These are phyloP conservation scores for Arthrocladium fulminans DNA, from an alignment of 2,329 filamentous ascomycete species.

Conservation along the genomic window DNA sequence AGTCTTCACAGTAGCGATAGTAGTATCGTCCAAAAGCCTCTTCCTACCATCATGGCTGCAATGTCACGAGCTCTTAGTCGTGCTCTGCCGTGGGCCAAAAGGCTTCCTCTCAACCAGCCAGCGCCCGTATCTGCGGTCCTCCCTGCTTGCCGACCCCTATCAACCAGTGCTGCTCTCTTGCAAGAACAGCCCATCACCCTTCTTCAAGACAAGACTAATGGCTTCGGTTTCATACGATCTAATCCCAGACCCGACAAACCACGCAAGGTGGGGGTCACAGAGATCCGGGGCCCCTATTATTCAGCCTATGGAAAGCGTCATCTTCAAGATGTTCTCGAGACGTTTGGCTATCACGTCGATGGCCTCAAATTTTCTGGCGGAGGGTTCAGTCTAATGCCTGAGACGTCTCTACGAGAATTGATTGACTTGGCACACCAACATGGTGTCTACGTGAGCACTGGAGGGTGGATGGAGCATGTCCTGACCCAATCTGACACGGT, in stretches of 20 bases:
- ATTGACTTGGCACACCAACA: slow-evolving; percentile 43
- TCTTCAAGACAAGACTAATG: slow-evolving; percentile 42
- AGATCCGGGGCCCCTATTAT: slow-evolving; percentile 50
- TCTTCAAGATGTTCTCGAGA: slow-evolving; percentile 45
- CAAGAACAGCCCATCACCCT: slow-evolving; percentile 27
- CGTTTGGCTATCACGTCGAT: slow-evolving; percentile 48
- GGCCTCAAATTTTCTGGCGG: slow-evolving; percentile 48
- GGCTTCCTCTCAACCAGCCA: neutral
- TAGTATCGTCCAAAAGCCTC: no score
- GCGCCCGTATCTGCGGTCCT: neutral
- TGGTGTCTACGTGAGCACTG: slow-evolving; percentile 47
- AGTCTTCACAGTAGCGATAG: neutral
- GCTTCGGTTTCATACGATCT: slow-evolving; percentile 44
- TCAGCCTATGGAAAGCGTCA: slow-evolving; percentile 47
- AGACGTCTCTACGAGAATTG: slow-evolving; percentile 38
- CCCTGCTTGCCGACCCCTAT: neutral
- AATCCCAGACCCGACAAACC: slow-evolving; percentile 44
- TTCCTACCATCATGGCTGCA: neutral
- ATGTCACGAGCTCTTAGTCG: neutral
- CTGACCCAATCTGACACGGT: slow-evolving; percentile 40
- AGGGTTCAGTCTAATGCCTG: slow-evolving; percentile 44
- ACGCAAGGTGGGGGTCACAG: slow-evolving; percentile 42
- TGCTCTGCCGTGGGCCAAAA: neutral
- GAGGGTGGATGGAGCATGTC: slow-evolving; percentile 48
- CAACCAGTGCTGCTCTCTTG: neutral